Conservation (phyloP, 208 protist genomes). For the Leishmania arabica region DNA sequence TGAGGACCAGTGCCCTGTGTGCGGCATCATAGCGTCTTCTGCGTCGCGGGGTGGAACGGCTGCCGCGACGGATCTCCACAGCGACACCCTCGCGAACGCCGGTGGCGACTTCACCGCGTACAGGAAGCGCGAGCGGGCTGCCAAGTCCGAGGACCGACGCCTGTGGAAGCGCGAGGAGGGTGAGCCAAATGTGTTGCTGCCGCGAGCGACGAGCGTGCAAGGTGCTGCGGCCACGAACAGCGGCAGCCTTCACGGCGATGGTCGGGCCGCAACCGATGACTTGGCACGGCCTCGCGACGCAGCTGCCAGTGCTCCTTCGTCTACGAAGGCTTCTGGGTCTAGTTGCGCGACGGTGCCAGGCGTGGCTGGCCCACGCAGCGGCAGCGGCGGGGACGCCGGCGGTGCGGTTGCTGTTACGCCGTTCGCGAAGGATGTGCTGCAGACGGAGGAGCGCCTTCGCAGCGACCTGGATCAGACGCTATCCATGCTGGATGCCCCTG, state of each 20-base stretch:
- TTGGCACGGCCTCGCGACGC: neutral
- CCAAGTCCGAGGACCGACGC: neutral
- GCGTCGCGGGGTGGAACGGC: neutral
- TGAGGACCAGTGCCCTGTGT: slow-evolving; percentile 71
- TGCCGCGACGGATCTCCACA: neutral
- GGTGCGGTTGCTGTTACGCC: neutral
- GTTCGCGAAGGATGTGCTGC: slow-evolving; percentile 4
- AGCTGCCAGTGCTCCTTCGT: neutral
- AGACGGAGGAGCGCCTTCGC: slow-evolving; percentile 47
- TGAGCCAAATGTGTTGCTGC: slow-evolving; percentile 5
- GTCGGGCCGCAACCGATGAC: neutral
- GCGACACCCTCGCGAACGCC: neutral
- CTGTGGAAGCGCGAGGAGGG: slow-evolving; percentile 3
- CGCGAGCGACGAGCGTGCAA: slow-evolving; percentile 1
- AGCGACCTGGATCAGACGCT: slow-evolving; percentile 50
- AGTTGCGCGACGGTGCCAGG: neutral
- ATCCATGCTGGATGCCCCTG: slow-evolving; percentile 50
- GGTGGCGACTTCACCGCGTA: neutral
- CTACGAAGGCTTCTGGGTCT: neutral
- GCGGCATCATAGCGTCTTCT: slow-evolving; percentile 32
- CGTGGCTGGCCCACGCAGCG: neutral
- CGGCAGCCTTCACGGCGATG: neutral
- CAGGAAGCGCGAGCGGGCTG: slow-evolving; percentile 5
- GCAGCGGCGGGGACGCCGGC: neutral
- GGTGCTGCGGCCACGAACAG: neutral